phyloP scores from a whole-genome alignment of 208 protist genomes.

The Crithidia expoeki region DNA sequence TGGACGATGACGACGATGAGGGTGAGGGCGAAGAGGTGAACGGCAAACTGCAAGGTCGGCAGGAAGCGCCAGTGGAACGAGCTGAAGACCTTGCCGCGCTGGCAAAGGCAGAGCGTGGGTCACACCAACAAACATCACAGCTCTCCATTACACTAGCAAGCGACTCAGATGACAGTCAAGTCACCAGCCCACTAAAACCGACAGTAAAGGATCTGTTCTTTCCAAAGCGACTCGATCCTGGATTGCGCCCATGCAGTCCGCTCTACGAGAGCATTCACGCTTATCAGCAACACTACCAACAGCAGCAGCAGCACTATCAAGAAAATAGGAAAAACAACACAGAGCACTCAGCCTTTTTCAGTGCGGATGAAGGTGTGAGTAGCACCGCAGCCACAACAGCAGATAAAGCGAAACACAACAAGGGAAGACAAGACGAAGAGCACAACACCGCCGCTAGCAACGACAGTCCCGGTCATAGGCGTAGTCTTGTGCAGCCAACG shows the following conservation, averaged over 20 bases:
- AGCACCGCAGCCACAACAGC: not conserved
- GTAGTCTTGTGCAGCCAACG: not conserved
- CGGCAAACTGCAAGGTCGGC: no score
- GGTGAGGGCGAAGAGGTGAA: conserved; percentile 3
- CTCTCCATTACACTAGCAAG: not conserved
- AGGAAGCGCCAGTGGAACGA: not conserved
- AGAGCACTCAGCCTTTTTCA: not conserved
- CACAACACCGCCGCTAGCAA: no score
- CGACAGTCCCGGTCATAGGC: not conserved
- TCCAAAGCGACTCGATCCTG: conserved; percentile 31
- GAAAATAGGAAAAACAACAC: not conserved
- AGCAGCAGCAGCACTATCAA: conserved; percentile 17
- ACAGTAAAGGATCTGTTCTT: conserved; percentile 30
- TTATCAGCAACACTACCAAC: conserved; percentile 33
- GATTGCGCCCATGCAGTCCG: conserved; percentile 29
- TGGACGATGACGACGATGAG: conserved; percentile 19
- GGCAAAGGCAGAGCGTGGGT: not conserved
- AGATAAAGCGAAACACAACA: no score
- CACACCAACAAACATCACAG: not conserved
- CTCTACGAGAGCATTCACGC: conserved; percentile 37
- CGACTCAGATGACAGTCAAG: not conserved
- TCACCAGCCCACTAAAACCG: conserved; percentile 14
- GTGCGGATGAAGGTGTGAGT: not conserved
- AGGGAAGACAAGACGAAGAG: no score
- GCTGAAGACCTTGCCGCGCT: no score